Evolutionary conservation across 352 stramenopile genomes (phyloP).

Genomic region (Thalassiosira livingstoniorum): DNA sequence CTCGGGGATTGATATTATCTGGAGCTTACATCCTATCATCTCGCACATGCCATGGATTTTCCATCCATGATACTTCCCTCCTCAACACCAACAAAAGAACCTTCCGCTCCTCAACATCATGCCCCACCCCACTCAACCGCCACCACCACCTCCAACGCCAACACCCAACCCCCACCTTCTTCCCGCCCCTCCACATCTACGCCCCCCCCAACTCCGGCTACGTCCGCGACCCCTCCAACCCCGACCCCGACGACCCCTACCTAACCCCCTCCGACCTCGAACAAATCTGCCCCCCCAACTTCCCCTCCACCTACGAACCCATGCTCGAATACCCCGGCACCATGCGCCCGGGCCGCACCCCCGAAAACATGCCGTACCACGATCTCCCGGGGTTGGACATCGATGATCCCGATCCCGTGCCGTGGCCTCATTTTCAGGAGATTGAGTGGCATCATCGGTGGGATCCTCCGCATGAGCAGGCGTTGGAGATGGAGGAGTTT

Average conservation of each 20-base stretch:
- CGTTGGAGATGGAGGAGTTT: slow-evolving; percentile 80
- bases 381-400: slow-evolving; percentile 76
- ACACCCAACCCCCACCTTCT: neutral
- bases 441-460: slow-evolving; percentile 85
- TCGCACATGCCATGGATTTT: slow-evolving; percentile 25
- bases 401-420: slow-evolving; percentile 78
- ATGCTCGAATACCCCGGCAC: slow-evolving; percentile 87
- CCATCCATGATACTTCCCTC: slow-evolving; percentile 1
- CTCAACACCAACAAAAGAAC: neutral
- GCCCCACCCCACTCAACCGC: neutral
- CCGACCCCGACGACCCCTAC: slow-evolving; percentile 54
- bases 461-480: slow-evolving; percentile 76
- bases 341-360: slow-evolving; percentile 80
- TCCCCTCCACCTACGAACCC: slow-evolving; percentile 80
- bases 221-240: slow-evolving; percentile 10
- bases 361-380: slow-evolving; percentile 83
- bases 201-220: slow-evolving; percentile 43
- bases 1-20: no score
- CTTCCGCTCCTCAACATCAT: no score
- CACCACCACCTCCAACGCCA: neutral
- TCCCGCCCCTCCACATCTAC: slow-evolving; percentile 20
- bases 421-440: slow-evolving; percentile 86
- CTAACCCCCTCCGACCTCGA: slow-evolving; percentile 23
- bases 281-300: slow-evolving; percentile 35
- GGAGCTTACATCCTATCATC: slow-evolving; percentile 13